Evolutionary conservation across 106 monocot species (phyloP).

Genomic region (Phalaenopsis equestris): DNA sequence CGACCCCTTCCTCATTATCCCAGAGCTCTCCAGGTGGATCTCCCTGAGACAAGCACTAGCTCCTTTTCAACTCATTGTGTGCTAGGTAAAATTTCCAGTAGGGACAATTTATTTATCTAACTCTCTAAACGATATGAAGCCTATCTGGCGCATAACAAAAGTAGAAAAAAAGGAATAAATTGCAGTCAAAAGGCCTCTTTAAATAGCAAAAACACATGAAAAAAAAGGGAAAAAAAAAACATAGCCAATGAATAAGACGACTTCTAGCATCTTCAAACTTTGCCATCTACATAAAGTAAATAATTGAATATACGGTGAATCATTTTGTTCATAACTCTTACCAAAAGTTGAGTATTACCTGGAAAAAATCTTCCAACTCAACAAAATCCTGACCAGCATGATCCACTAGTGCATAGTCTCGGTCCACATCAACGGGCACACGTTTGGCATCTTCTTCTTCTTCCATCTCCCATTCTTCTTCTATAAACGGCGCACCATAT

Average conservation of each 20-base stretch:
- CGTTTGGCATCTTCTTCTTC: slow-evolving; percentile 7
- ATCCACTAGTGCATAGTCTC: not conserved
- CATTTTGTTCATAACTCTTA: not conserved
- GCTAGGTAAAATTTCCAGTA: not conserved
- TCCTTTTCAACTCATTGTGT: no score
- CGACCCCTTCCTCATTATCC: no score
- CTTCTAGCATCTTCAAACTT: not conserved
- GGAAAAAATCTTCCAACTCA: slow-evolving; percentile 7
- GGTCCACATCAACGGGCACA: not conserved
- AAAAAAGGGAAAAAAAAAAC: not conserved
- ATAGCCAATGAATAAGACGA: not conserved
- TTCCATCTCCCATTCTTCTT: slow-evolving; percentile 66
- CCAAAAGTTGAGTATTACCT: not conserved
- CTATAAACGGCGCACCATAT: slow-evolving; percentile 73
- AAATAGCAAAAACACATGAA: not conserved
- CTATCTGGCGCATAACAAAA: not conserved
- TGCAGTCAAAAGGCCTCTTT: not conserved
- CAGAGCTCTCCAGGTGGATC: no score
- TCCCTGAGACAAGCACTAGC: no score
- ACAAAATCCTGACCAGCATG: slow-evolving; percentile 4
- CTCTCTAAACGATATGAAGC: not conserved
- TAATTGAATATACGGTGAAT: not conserved
- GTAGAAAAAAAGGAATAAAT: not conserved
- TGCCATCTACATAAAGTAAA: not conserved
- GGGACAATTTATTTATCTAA: not conserved